Evolutionary conservation across 2,329 filamentous ascomycete genomes (phyloP), one percentile per base, ranked within the genome.

Genomic region (Chrysoporthe austroafricana): DNA sequence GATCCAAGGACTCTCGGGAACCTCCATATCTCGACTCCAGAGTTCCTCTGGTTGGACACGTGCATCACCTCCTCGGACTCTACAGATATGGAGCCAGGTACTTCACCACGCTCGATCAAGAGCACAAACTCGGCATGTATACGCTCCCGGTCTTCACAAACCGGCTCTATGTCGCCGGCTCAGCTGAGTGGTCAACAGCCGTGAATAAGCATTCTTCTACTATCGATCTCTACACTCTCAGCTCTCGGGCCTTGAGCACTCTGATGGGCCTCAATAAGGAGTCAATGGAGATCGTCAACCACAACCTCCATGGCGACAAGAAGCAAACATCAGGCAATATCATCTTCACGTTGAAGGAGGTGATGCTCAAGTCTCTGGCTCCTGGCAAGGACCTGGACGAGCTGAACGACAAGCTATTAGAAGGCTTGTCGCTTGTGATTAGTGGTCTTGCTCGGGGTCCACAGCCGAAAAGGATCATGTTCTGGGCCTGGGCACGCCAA

Each of bases 231-330:
- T 50, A 50, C 48, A 50, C 48, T 11, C 48, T 50, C 3, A 50
- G 48, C 48, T 50, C 48, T 9, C 48, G 48, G n/a, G 48, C 48
- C n/a, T 21, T 50, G 48, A 26, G 48, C 21, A n/a, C 21, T 8
- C 48, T 50, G n/a, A 50, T 50, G 48, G 48, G 48, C 48, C 48
- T 50, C n/a, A 50, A 50, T 11, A 50, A 50, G n/a, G 48, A 50
- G 4, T 50, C 48, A 6, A 50, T 50, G 48, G 48, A 50, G 8
- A 50, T 50, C 21, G n/a, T 50, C n/a, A 50, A 50, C 48, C 48
- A 50, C n/a, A 50, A 50, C 48, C 48, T 50, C n/a, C 48, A 50
- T n/a, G 48, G 48, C 48, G 48, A 50, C 48, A 50, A n/a, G 48
- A 50, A 50, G 48, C 48, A 50, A n/a, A 50, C 48, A 26, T 9